Evolutionary conservation across 106 monocot species (phyloP).

Genomic region (Xerophyta viscosa): DNA sequence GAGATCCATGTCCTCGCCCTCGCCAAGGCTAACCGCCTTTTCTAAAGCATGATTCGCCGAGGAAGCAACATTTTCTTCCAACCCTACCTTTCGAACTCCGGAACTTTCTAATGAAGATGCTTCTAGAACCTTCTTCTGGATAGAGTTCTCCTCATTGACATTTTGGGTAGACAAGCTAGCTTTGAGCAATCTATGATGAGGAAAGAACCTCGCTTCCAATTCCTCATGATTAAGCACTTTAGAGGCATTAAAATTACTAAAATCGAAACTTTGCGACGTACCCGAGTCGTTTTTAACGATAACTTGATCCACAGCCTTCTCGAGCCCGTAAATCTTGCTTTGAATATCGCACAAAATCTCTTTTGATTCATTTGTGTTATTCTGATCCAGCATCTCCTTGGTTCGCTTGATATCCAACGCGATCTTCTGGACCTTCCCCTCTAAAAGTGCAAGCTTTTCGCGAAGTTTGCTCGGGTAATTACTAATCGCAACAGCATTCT

Average conservation of each 20-base stretch:
- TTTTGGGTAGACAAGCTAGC: not conserved
- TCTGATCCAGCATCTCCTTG: slow-evolving; percentile 83
- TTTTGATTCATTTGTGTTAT: slow-evolving; percentile 64
- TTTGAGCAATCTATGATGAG: slow-evolving; percentile 76
- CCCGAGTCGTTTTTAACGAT: too few species aligned
- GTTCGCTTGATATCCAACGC: slow-evolving; percentile 87
- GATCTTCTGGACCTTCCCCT: slow-evolving; percentile 87
- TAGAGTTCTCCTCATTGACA: slow-evolving; percentile 50
- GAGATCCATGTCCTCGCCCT: slow-evolving; percentile 23
- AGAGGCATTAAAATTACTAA: not conserved
- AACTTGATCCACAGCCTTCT: slow-evolving; percentile 61
- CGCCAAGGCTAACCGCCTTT: slow-evolving; percentile 1
- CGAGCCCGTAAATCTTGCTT: slow-evolving; percentile 74
- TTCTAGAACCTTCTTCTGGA: slow-evolving; percentile 62
- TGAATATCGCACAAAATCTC: slow-evolving; percentile 79
- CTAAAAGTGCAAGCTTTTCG: slow-evolving; percentile 82
- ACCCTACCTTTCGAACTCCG: slow-evolving; percentile 11
- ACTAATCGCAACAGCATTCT: slow-evolving; percentile 4
- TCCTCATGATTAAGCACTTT: slow-evolving; percentile 49
- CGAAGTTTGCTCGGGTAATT: slow-evolving; percentile 65
- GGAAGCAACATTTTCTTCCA: slow-evolving; percentile 12
- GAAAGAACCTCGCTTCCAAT: slow-evolving; percentile 85
- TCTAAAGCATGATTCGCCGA: slow-evolving; percentile 11
- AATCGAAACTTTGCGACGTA: too few species aligned
- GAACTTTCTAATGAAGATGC: not conserved